These are phyloP conservation scores for Starmera pachycereana DNA, from an alignment of 805 yeast species.

Conservation along the genomic window DNA sequence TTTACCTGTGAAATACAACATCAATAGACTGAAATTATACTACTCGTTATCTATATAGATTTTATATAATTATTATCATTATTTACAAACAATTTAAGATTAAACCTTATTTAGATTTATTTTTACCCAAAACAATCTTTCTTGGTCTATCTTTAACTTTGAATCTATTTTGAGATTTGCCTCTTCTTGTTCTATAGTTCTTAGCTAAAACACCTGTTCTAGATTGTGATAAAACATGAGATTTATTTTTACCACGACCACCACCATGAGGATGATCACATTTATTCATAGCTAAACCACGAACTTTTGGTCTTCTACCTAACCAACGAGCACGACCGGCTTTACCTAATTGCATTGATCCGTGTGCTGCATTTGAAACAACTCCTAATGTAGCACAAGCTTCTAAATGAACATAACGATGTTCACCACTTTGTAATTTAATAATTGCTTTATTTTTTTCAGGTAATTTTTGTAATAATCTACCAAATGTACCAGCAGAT, in stretches of 20 bases:
- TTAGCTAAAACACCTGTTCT: conserved; percentile 94
- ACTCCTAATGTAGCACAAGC: conserved; percentile 93
- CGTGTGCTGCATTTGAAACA: conserved; percentile 89
- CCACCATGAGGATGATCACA: conserved; percentile 99
- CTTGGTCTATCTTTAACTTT: conserved; percentile 90
- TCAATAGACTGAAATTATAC: no score
- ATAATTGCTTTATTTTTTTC: conserved; percentile 65
- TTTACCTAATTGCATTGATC: conserved; percentile 82
- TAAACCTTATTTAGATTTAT: no score
- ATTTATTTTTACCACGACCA: conserved; percentile 99
- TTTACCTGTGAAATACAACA: no score
- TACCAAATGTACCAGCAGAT: conserved; percentile 91
- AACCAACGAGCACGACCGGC: conserved; percentile 92
- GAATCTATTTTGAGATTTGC: conserved; percentile 73
- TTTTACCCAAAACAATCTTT: conserved; percentile 17
- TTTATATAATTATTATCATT: no score
- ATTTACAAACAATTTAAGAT: no score
- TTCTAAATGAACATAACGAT: conserved; percentile 74
- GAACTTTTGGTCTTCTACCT: conserved; percentile 89
- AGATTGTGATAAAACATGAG: conserved; percentile 86
- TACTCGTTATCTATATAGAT: no score
- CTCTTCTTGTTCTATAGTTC: conserved; percentile 91
- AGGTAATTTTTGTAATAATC: conserved; percentile 70
- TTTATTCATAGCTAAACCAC: conserved; percentile 98
- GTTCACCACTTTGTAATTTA: conserved; percentile 85